phyloP scores from a whole-genome alignment of 139 green algal species.

The Gonium pectorale region DNA sequence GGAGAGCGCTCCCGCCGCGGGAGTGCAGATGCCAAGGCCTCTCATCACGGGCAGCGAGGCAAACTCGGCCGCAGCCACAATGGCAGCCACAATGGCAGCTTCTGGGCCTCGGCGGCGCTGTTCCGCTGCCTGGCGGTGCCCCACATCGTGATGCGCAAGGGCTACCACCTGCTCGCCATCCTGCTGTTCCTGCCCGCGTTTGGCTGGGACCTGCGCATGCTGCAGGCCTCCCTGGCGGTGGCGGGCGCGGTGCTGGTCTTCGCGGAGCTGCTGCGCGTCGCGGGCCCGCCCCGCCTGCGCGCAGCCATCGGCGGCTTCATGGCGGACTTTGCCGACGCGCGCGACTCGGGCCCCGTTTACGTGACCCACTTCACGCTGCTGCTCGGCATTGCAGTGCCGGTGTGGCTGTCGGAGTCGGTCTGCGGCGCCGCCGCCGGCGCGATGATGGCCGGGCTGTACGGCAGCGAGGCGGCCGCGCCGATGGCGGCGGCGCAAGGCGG shows the following conservation, averaged over 20 bases:
- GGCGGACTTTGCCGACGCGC: constrained; percentile 75
- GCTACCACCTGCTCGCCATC: constrained; percentile 83
- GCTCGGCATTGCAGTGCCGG: constrained; percentile 77
- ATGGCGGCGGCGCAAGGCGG: constrained; percentile 2
- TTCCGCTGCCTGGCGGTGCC: constrained; percentile 11
- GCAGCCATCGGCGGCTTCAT: constrained; percentile 71
- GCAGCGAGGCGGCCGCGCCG: neutral
- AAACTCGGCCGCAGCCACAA: no score
- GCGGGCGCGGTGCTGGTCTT: constrained; percentile 44
- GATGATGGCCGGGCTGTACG: constrained; percentile 37
- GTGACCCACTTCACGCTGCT: constrained; percentile 87
- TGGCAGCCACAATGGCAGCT: no score
- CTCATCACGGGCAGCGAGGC: no score
- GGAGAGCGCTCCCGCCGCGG: no score
- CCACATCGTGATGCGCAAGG: constrained; percentile 74
- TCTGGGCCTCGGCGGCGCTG: neutral
- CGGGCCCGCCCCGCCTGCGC: neutral
- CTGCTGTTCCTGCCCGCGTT: constrained; percentile 82
- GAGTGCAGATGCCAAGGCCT: no score
- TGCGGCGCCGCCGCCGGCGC: constrained; percentile 39
- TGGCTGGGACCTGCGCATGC: constrained; percentile 72
- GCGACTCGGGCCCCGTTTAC: constrained; percentile 72
- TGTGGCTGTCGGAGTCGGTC: constrained; percentile 60
- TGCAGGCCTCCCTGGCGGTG: constrained; percentile 61
- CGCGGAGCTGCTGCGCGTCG: constrained; percentile 25